Percentiles rank a stretch among this genome's conserved stretches.
Evolutionary conservation across 495 filamentous ascomycete genomes (phyloP).

Genomic region (Aspergillus coremiiformis): DNA sequence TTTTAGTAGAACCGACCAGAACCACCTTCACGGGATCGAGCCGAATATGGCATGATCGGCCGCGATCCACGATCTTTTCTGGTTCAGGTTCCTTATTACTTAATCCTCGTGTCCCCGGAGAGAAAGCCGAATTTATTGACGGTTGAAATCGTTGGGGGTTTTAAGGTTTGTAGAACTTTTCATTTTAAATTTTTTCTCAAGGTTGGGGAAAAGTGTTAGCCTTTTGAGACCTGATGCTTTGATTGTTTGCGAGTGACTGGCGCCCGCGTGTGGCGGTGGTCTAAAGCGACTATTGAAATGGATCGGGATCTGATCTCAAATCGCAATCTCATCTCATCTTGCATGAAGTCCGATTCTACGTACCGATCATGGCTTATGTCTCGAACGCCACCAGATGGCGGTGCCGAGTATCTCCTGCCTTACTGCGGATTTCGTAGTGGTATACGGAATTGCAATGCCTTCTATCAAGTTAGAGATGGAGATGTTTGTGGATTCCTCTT

Average conservation of each 20-base stretch:
- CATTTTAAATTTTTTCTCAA: background rate
- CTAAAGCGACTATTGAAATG: background rate
- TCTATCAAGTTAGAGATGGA: too few relatives aligned
- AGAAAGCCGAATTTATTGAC: too few relatives aligned
- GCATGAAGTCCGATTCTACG: slow-evolving; percentile 2
- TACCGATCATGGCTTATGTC: background rate
- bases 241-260: background rate
- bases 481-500: background rate
- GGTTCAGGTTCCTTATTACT: too few relatives aligned
- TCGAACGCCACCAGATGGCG: background rate
- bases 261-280: too few relatives aligned
- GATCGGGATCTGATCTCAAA: slow-evolving; percentile 14
- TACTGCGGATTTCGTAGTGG: too few relatives aligned
- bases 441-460: too few relatives aligned
- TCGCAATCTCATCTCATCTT: slow-evolving; percentile 15
- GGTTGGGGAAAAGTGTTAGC: too few relatives aligned
- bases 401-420: background rate
- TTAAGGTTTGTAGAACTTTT: background rate
- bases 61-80: too few relatives aligned
- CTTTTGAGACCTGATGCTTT: too few relatives aligned
- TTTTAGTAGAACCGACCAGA: slow-evolving; percentile 14
- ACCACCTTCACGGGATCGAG: background rate
- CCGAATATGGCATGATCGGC: background rate
- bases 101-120: too few relatives aligned
- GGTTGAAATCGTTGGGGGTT: too few relatives aligned